Evolutionary conservation across 2,329 filamentous ascomycete species (phyloP).

Genomic region (Incumbomyces lentus): DNA sequence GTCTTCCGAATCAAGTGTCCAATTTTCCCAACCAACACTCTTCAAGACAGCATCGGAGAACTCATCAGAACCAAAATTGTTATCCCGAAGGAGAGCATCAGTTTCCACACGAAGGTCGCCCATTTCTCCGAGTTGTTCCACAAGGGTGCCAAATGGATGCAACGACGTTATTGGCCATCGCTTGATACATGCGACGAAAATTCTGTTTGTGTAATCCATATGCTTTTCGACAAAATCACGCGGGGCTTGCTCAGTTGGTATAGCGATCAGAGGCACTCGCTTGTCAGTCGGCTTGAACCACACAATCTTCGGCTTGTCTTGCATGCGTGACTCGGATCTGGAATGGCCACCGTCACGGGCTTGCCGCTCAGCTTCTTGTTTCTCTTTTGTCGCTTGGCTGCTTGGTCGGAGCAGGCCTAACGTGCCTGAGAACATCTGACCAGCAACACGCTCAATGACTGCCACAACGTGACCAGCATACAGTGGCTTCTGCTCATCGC

Average conservation of each 20-base stretch:
- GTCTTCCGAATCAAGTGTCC: constrained; percentile 75
- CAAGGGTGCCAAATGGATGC: constrained; percentile 93
- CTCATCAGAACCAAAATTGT: constrained; percentile 96
- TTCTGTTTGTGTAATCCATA: constrained; percentile 92
- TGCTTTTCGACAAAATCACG: constrained; percentile 98
- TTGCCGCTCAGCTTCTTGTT: constrained; percentile 92
- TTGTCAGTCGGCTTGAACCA: constrained; percentile 99
- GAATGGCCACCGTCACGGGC: constrained; percentile 71
- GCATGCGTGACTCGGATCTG: constrained; percentile 65
- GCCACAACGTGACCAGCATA: constrained; percentile 96
- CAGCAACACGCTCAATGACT: constrained; percentile 90
- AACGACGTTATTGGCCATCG: constrained; percentile 99
- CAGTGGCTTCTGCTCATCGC: constrained; percentile 91
- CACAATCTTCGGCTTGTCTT: constrained; percentile 98
- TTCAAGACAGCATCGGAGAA: constrained; percentile 94
- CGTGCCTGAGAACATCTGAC: constrained; percentile 98
- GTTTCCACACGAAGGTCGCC: constrained; percentile 96
- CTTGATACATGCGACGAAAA: constrained; percentile 98
- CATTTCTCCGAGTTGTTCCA: constrained; percentile 95
- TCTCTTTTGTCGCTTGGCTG: constrained; percentile 98
- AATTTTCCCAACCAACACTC: constrained; percentile 84
- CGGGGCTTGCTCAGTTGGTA: constrained; percentile 94
- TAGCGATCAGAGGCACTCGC: constrained; percentile 93
- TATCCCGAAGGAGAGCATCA: constrained; percentile 89
- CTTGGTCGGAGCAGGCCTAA: constrained; percentile 88